Base-by-base conservation (phyloP, 129 eudicot species). In the Smallanthus sonchifolius region DNA sequence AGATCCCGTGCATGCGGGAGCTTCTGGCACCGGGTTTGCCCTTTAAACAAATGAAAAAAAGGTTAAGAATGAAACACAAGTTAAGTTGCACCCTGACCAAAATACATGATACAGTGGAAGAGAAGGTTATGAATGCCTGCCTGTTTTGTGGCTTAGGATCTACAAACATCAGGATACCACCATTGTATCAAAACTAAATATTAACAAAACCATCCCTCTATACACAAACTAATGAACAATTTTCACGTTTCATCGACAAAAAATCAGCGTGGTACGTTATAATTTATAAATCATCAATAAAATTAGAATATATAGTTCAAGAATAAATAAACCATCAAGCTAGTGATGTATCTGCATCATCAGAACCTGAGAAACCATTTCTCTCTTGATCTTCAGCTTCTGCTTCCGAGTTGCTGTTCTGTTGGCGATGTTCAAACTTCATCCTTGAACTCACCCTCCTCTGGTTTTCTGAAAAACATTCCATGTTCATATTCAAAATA, bases 281-380 rank as follows among this genome's bases (percentile, higher is more conserved):
- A 48, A 35, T 28, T 61, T 57, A 4, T 30, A 30, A 60, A 56
- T 69, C 48, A 52, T 35, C 57, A 55, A 51, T 71, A 52, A 37
- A 38, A 28, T 1, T 51, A 63, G 15, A 39, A 38, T 11, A 24
- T 57, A 70, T 13, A 72, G 16, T 59, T 39, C 30, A 57, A 61
- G 17, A 72, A 76, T 43, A 62, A 43, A 80, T 44, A 45, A 70
- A 54, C 39, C 54, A 51, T 84, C 79, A 82, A 68, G 83, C 80
- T 69, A 55, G 66, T 32, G 80, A 80, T 48, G 59, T 55, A 38
- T 81, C 81, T 32, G 55, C 74, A 42, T 79, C 96, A 67, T 85
- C 97, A n/a, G 91, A 88, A 54, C 82, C 91, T 5, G 92, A 86
- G 56, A 72, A 79, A 39, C 87, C 86, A 73, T 82, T 83, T 62